phyloP scores from a whole-genome alignment of 2,329 filamentous ascomycete genomes.

The Diaporthe longicolla region DNA sequence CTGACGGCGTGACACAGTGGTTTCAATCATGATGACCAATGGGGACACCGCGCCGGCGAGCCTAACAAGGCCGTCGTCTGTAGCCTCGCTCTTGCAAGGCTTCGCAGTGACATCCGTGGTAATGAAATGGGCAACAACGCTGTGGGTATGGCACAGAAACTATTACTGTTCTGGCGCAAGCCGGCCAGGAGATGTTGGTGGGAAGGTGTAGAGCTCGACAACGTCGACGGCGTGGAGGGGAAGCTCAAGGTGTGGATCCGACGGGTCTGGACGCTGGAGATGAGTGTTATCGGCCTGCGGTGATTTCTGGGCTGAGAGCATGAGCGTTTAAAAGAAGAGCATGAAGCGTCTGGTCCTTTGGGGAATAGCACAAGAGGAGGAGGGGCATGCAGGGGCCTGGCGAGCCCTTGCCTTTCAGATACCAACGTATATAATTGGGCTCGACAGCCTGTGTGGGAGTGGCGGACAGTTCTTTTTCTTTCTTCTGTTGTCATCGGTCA shows the following conservation, averaged over 20 bases:
- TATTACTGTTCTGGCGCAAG: constrained; percentile 98
- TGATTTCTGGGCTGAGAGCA: constrained; percentile 53
- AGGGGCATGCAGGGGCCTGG: background rate
- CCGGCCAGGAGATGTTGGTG: constrained; percentile 98
- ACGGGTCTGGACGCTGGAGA: constrained; percentile 98
- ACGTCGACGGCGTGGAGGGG: constrained; percentile 91
- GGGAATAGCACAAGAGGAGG: background rate
- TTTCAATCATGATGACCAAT: constrained; percentile 94
- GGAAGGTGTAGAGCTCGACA: constrained; percentile 94
- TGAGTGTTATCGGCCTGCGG: constrained; percentile 92
- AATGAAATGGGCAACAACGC: constrained; percentile 81
- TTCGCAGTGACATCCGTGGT: constrained; percentile 92
- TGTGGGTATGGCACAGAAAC: constrained; percentile 98
- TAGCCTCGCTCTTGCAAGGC: constrained; percentile 90
- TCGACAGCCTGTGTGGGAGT: constrained; percentile 33
- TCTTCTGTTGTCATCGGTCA: constrained; percentile 25
- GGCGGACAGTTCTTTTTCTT: constrained; percentile 26
- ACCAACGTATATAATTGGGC: constrained; percentile 39
- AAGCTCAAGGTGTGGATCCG: constrained; percentile 98
- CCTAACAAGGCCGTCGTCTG: constrained; percentile 99
- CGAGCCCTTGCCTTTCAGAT: constrained; percentile 35
- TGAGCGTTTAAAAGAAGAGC: constrained; percentile 10
- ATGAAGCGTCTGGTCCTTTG: constrained; percentile 20
- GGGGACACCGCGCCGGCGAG: constrained; percentile 97
- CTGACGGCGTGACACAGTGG: constrained; percentile 70